Base-by-base conservation (phyloP, 2,329 filamentous ascomycete genomes). In the Sporothrix curviconia region DNA sequence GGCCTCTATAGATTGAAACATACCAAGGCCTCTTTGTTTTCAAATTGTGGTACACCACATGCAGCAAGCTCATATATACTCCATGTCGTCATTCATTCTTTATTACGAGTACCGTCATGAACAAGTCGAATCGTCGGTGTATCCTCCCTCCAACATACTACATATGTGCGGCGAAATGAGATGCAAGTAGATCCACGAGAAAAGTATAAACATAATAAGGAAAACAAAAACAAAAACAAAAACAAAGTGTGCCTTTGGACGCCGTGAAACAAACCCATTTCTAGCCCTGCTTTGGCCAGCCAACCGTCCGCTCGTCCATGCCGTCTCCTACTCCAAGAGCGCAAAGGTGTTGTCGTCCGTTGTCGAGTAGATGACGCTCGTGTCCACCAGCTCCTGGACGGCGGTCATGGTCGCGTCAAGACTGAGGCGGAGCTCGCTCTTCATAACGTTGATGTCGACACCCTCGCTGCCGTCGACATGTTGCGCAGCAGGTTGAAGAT, bases 291-390 rank as follows among this genome's bases (percentile, higher is more conserved):
- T n/a, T n/a, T n/a, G n/a, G n/a, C n/a, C n/a, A n/a, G n/a, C n/a
- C n/a, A n/a, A n/a, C n/a, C n/a, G n/a, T n/a, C n/a, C n/a, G n/a
- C n/a, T n/a, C n/a, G n/a, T n/a, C n/a, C n/a, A n/a, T n/a, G n/a
- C n/a, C n/a, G n/a, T n/a, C 28, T 7, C 17, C 39, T 22, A 47
- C n/a, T 51, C 55, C 39, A 62, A 44, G 11, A 61, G n/a, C 4
- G 56, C 61, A 57, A 61, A 97, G 1, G 92, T 97, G 71, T 89
- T 81, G 67, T 97, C 92, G 72, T 97, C 91, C 7, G 95, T 81
- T 9, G 95, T 99, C 28, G 90, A 90, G 74, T 90, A 99, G 63
- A 96, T 89, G 65, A 90, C 69, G 30, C 91, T 90, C 56, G 82
- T 74, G 2, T 77, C 77, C 43, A 90, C 72, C 67, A 99, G 72